phyloP scores from a whole-genome alignment of 1,284 basidiomycete genomes.

The Malassezia sympodialis region DNA sequence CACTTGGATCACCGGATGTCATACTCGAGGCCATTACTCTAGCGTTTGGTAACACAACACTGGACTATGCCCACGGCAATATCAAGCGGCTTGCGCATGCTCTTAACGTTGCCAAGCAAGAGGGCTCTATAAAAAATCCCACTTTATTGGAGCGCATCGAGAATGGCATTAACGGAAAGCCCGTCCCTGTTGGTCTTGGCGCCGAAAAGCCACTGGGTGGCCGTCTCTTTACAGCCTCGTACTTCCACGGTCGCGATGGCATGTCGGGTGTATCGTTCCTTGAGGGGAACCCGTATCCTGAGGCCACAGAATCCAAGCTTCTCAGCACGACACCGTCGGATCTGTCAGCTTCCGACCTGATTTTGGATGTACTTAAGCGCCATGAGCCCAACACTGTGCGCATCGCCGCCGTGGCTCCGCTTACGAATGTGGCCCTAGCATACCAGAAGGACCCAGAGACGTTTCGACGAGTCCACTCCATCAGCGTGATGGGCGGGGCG shows the following conservation, averaged over 20 bases:
- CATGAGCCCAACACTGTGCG: slow-evolving; percentile 61
- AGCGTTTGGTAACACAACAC: slow-evolving; percentile 52
- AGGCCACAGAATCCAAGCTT: slow-evolving; percentile 15
- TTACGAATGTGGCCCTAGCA: slow-evolving; percentile 72
- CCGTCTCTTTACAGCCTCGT: slow-evolving; percentile 66
- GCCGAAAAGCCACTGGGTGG: slow-evolving; percentile 60
- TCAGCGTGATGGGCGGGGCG: slow-evolving; percentile 92
- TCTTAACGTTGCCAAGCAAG: slow-evolving; percentile 52
- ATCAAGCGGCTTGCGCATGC: slow-evolving; percentile 49
- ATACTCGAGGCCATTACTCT: slow-evolving; percentile 57
- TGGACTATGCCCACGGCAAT: slow-evolving; percentile 54
- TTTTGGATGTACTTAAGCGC: slow-evolving; percentile 59
- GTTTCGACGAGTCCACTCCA: slow-evolving; percentile 56
- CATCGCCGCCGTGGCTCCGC: slow-evolving; percentile 75
- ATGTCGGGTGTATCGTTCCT: slow-evolving; percentile 34
- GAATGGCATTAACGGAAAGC: slow-evolving; percentile 16
- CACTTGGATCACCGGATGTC: slow-evolving; percentile 32
- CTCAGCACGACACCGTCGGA: slow-evolving; percentile 50
- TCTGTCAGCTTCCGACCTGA: slow-evolving; percentile 57
- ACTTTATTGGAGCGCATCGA: slow-evolving; percentile 55
- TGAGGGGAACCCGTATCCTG: slow-evolving; percentile 30
- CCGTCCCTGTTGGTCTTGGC: slow-evolving; percentile 25
- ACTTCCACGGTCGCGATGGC: slow-evolving; percentile 53
- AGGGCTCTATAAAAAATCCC: slow-evolving; percentile 59
- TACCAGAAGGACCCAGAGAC: slow-evolving; percentile 57